phyloP scores from a whole-genome alignment of 23 red algal species.

The Gracilaria gracilis region DNA sequence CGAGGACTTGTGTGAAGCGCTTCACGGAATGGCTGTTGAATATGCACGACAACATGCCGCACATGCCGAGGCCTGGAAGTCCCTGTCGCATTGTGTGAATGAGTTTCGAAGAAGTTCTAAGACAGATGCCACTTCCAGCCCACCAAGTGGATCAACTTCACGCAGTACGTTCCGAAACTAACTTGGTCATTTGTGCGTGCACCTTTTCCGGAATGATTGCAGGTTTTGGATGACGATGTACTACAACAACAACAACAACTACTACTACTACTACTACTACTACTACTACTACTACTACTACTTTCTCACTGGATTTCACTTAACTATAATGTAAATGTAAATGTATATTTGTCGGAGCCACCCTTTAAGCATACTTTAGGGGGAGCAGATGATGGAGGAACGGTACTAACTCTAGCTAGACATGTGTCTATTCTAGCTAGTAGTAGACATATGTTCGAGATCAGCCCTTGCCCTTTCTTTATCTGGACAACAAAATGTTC shows the following conservation, averaged over 20 bases:
- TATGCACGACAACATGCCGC: conserved; percentile 20
- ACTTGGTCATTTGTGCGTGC: neutral
- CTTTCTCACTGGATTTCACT: neutral
- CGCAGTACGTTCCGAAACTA: neutral
- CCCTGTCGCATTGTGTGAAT: conserved; percentile 8
- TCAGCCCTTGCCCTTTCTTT: too few relatives aligned
- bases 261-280: too few relatives aligned
- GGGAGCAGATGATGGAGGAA: too few relatives aligned
- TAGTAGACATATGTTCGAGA: too few relatives aligned
- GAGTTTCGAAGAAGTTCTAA: conserved; percentile 26
- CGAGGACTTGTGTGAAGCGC: conserved; percentile 53
- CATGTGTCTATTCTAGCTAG: too few relatives aligned
- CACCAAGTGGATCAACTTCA: conserved; percentile 19
- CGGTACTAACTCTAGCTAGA: too few relatives aligned
- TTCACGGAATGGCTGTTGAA: conserved; percentile 26
- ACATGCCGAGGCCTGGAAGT: conserved; percentile 16
- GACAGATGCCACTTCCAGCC: neutral
- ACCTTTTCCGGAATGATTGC: neutral
- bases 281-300: too few relatives aligned
- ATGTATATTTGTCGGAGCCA: neutral
- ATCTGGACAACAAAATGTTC: too few relatives aligned
- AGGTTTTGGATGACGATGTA: neutral
- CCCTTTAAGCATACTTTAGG: too few relatives aligned
- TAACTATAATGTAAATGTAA: neutral
- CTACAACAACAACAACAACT: neutral